A percentile compares a stretch with the other conserved stretches of the same genome.
Evolutionary conservation across 495 filamentous ascomycete genomes (phyloP).

Genomic region (Aspergillus carlsbadensis): DNA sequence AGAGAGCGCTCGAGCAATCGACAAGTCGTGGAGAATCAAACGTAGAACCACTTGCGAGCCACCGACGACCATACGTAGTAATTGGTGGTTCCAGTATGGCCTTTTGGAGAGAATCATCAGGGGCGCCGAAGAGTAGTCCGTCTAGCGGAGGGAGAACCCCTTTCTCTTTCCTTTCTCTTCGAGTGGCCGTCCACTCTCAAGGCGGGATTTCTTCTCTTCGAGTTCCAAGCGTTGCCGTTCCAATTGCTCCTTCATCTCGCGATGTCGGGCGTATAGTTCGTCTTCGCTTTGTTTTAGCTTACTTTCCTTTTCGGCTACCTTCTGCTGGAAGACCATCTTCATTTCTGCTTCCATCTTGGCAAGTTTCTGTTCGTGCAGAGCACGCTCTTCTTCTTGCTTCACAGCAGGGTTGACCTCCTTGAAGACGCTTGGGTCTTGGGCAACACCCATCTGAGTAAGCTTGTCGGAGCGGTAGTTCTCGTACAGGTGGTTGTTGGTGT

Average conservation of each 20-base stretch:
- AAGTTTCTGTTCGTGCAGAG: constrained; percentile 97
- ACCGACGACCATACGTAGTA: constrained; percentile 26
- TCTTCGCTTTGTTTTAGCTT: constrained; percentile 99
- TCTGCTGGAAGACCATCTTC: constrained; percentile 99
- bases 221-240: constrained; percentile 90
- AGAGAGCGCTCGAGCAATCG: constrained; percentile 32
- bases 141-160: constrained; percentile 95
- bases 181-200: constrained; percentile 92
- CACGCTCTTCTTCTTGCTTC: constrained; percentile 99
- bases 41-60: constrained; percentile 24
- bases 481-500: constrained; percentile 98
- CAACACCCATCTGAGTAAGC: constrained; percentile 96
- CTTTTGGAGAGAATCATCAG: constrained; percentile 18
- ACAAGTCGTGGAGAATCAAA: constrained; percentile 31
- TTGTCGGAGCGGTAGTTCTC: constrained; percentile 99
- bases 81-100: constrained; percentile 25
- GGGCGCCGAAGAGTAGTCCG: constrained; percentile 12
- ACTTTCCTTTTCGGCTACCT: constrained; percentile 99
- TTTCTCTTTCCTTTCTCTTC: constrained; percentile 93
- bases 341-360: constrained; percentile 99
- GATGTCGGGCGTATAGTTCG: constrained; percentile 94
- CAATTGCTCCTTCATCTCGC: constrained; percentile 99
- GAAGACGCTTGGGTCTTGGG: constrained; percentile 97
- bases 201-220: constrained; percentile 92
- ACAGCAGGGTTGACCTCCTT: constrained; percentile 99